Percentiles rank a stretch among this genome's conserved stretches.
phyloP scores from a whole-genome alignment of 495 filamentous ascomycete species.

The Aspergillus conjunctus region DNA sequence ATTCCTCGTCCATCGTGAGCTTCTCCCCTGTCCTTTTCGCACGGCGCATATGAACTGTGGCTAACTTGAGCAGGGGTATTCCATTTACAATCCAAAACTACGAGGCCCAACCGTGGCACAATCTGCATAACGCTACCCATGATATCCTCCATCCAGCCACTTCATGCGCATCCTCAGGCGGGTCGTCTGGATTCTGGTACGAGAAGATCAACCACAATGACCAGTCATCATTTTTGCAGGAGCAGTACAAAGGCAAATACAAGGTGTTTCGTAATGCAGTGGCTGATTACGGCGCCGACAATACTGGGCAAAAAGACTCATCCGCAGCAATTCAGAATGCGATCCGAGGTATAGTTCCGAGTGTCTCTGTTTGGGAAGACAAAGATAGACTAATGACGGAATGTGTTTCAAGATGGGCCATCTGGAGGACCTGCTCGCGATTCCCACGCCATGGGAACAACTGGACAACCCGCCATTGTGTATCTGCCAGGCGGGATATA shows the following conservation, averaged over 20 bases:
- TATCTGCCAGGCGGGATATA: constrained; percentile 52
- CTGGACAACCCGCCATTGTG: constrained; percentile 49
- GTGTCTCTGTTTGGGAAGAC: not conserved
- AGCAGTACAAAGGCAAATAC: constrained; percentile 29
- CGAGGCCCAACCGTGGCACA: constrained; percentile 24
- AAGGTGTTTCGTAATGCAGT: constrained; percentile 43
- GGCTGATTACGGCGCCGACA: constrained; percentile 36
- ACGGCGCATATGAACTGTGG: not conserved
- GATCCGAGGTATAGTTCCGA: constrained; percentile 28
- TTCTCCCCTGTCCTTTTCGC: not conserved
- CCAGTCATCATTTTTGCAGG: constrained; percentile 32
- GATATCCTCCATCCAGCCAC: not conserved
- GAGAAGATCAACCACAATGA: constrained; percentile 41
- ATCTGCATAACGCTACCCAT: constrained; percentile 12
- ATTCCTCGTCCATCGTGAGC: constrained; percentile 20
- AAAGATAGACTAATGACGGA: not conserved
- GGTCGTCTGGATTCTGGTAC: constrained; percentile 34
- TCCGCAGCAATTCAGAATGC: constrained; percentile 34
- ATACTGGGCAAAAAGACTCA: constrained; percentile 31
- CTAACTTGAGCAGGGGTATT: constrained; percentile 23
- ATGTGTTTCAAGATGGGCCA: constrained; percentile 23
- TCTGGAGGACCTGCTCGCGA: constrained; percentile 31
- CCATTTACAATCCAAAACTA: constrained; percentile 26
- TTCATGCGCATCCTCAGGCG: constrained; percentile 10
- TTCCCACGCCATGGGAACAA: constrained; percentile 41